phyloP scores from a whole-genome alignment of 768 basidiomycete genomes.

The Lepiota brunneoincarnata region DNA sequence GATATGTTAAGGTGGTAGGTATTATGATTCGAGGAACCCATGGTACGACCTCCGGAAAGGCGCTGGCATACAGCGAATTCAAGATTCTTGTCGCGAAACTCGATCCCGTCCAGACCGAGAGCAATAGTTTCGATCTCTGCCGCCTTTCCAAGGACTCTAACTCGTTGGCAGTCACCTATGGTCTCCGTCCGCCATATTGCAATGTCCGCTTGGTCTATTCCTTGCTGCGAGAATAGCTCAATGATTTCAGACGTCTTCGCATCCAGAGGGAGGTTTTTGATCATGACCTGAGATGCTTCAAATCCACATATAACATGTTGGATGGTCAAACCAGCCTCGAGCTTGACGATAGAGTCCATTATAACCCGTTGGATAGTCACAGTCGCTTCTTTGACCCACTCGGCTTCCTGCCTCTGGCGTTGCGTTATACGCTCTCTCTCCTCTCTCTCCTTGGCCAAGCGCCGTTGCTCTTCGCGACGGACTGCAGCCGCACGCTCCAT shows the following conservation, averaged over 20 bases:
- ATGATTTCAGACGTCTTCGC: constrained; percentile 11
- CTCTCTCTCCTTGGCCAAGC: not conserved
- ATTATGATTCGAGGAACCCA: constrained; percentile 34
- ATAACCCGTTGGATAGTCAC: constrained; percentile 10
- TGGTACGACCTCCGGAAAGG: constrained; percentile 32
- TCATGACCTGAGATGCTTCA: constrained; percentile 12
- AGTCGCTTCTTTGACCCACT: constrained; percentile 5
- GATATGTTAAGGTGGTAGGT: constrained; percentile 43
- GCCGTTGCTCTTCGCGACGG: not conserved
- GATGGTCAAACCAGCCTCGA: constrained; percentile 20
- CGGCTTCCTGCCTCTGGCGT: constrained; percentile 7
- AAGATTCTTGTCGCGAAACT: constrained; percentile 42
- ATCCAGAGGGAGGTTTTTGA: constrained; percentile 15
- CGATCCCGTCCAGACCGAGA: constrained; percentile 42
- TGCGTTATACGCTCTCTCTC: constrained; percentile 1
- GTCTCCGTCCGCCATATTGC: constrained; percentile 17
- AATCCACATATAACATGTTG: constrained; percentile 15
- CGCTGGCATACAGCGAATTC: constrained; percentile 40
- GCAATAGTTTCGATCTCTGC: constrained; percentile 40
- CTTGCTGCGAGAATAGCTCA: constrained; percentile 14
- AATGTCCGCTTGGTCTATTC: constrained; percentile 8
- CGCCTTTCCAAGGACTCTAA: constrained; percentile 40
- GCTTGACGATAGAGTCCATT: constrained; percentile 16
- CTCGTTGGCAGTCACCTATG: constrained; percentile 30
- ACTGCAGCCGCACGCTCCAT: not conserved